Base-by-base conservation (phyloP, 73 alveolate genomes). In the Breviolum minutum region DNA sequence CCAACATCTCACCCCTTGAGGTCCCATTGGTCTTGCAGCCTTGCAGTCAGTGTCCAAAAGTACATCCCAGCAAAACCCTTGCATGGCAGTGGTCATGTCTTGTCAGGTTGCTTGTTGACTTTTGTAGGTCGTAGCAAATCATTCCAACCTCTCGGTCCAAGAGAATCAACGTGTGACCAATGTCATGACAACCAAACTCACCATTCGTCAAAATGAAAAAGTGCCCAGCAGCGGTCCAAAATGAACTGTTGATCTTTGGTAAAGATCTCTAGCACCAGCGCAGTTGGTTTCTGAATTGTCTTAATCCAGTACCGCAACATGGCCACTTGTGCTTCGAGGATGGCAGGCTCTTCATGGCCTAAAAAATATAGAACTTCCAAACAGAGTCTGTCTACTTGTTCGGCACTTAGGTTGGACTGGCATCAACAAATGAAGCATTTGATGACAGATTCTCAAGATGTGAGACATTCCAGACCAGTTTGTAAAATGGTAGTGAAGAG, bases 321-420 rank as follows among this genome's bases (percentile, higher is more conserved):
- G 16, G 84, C 83, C 70, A 64, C 73, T 24, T 87, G 95, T 62
- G 95, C 95, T 13, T 64, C 95, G 26, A 64, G 82, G 12, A 87
- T 68, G 32, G 95, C 83, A 29, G 95, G 84, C 84, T 87, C 84
- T 66, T 87, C 95, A 68, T 87, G 95, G 29, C 95, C 95, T 40
- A 30, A 5, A 14, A 79, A 24, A 79, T 9, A 79, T 12, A 17
- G 1, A 8, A 79, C 27, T 4, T 79, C n/a, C 87, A 12, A 11
- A 79, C 27, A 48, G n/a, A 73, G 54, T 40, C 54, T 40, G 54
- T 40, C n/a, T n/a, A n/a, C n/a, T n/a, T n/a, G 54, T 40, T 40
- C 54, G 5, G 54, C 54, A 40, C 54, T 40, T 40, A 40, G 5
- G 54, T 40, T 40, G 54, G 3, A 40, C 54, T 40, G 54, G 17